phyloP scores from a whole-genome alignment of 176 grass and related monocot genomes.

The Tillandsia leiboldiana region DNA sequence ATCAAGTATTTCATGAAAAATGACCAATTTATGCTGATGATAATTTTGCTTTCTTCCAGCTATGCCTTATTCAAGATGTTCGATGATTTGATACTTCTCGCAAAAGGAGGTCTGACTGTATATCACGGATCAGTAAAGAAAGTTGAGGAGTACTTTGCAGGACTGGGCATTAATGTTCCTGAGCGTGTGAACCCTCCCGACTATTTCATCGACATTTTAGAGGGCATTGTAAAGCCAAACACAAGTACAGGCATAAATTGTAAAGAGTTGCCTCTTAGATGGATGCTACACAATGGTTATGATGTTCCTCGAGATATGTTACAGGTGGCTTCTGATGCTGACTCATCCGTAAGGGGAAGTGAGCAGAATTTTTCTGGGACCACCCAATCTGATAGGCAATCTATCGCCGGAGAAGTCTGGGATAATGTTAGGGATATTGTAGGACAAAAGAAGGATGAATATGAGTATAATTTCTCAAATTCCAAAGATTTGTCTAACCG shows the following conservation, averaged over 20 bases:
- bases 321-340: conserved; percentile 25
- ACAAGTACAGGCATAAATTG: conserved; percentile 27
- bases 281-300: conserved; percentile 84
- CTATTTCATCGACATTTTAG: conserved; percentile 92
- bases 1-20: too few relatives aligned
- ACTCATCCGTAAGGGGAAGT: conserved; percentile 27
- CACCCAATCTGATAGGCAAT: conserved; percentile 10
- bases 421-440: conserved; percentile 49
- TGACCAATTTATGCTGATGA: not conserved
- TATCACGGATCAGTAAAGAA: conserved; percentile 84
- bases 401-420: conserved; percentile 31
- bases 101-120: conserved; percentile 79
- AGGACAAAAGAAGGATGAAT: conserved; percentile 52
- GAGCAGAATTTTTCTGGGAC: not conserved
- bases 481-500: conserved; percentile 55
- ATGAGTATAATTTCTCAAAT: conserved; percentile 45
- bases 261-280: conserved; percentile 66
- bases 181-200: conserved; percentile 89
- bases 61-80: conserved; percentile 85
- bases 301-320: conserved; percentile 85
- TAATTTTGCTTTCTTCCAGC: conserved; percentile 27
- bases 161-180: conserved; percentile 61
- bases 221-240: conserved; percentile 65
- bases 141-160: conserved; percentile 82
- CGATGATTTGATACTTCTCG: conserved; percentile 76